Percentiles rank a stretch among this genome's conserved stretches.
Conservation (phyloP, 2,329 filamentous ascomycete species). For the Fusarium sterilihyphosum region DNA sequence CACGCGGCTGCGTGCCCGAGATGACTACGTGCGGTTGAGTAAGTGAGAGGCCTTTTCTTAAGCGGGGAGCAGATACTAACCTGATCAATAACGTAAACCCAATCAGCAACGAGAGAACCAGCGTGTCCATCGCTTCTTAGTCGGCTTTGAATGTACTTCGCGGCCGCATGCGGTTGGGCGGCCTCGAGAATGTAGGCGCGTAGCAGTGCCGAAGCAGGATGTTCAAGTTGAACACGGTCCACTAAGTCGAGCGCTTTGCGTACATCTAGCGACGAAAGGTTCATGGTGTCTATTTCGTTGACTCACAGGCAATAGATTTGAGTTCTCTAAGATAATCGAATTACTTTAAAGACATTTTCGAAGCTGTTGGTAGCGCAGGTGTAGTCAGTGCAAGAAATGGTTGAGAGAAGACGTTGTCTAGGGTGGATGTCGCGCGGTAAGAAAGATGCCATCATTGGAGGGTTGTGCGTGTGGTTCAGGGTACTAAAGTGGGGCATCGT, state of each 20-base stretch:
- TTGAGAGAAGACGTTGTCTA: neutral
- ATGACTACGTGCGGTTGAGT: neutral
- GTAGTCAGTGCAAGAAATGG: no score
- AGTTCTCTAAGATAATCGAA: fast-evolving
- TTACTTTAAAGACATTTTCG: fast-evolving
- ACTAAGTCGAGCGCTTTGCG: neutral
- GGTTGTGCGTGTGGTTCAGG: neutral
- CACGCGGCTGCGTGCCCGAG: neutral
- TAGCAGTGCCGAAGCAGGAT: fast-evolving
- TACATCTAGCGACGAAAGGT: neutral
- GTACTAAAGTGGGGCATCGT: neutral
- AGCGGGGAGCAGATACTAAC: neutral
- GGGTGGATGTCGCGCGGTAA: neutral
- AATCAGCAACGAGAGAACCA: neutral
- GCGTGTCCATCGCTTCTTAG: neutral
- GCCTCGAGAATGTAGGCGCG: neutral
- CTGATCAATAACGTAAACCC: neutral
- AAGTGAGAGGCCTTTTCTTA: fast-evolving
- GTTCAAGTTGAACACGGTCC: neutral
- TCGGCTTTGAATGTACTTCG: neutral
- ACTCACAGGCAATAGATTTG: fast-evolving
- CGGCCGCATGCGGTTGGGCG: fast-evolving
- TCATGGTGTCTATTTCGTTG: neutral
- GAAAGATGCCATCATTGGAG: neutral
- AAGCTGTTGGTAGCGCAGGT: no score